A percentile compares a stretch with the other conserved stretches of the same genome.
phyloP scores from a whole-genome alignment of 176 grass and related monocot species.

The Dendrocalamus sinicus region DNA sequence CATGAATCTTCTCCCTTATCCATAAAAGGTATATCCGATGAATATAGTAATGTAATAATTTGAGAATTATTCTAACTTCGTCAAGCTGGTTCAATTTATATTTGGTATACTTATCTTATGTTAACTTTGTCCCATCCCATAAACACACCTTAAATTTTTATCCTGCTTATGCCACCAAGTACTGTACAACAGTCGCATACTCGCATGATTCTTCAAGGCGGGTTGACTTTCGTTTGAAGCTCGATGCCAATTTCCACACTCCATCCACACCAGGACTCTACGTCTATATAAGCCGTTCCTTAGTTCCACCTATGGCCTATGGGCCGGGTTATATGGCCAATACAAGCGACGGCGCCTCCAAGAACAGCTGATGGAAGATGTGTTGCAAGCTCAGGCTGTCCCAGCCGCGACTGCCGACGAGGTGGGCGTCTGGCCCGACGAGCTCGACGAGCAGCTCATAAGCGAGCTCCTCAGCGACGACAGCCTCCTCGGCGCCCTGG shows the following conservation, averaged over 20 bases:
- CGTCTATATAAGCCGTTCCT: not conserved
- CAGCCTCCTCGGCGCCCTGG: slow-evolving; percentile 19
- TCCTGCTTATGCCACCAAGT: too few species aligned
- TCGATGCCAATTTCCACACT: not conserved
- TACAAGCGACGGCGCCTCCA: slow-evolving; percentile 11
- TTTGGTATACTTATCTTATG: too few species aligned
- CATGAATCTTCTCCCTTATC: too few species aligned
- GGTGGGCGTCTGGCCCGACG: slow-evolving; percentile 42
- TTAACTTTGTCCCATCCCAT: too few species aligned
- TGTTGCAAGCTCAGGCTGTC: not conserved
- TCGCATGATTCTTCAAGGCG: not conserved
- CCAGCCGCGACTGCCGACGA: not conserved
- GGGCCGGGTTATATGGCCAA: slow-evolving; percentile 1
- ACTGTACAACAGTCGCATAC: not conserved
- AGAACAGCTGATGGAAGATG: slow-evolving; percentile 34
- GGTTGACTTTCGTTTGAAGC: not conserved
- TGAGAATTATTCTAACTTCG: too few species aligned
- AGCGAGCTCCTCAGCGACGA: slow-evolving; percentile 62
- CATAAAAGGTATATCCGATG: too few species aligned
- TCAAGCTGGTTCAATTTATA: too few species aligned
- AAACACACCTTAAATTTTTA: too few species aligned
- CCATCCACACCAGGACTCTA: not conserved
- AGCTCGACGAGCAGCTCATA: slow-evolving; percentile 65
- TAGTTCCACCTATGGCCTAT: not conserved
- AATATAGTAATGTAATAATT: too few species aligned